Conservation (phyloP, 257 asterid species). For the Ehretia macrophylla region DNA sequence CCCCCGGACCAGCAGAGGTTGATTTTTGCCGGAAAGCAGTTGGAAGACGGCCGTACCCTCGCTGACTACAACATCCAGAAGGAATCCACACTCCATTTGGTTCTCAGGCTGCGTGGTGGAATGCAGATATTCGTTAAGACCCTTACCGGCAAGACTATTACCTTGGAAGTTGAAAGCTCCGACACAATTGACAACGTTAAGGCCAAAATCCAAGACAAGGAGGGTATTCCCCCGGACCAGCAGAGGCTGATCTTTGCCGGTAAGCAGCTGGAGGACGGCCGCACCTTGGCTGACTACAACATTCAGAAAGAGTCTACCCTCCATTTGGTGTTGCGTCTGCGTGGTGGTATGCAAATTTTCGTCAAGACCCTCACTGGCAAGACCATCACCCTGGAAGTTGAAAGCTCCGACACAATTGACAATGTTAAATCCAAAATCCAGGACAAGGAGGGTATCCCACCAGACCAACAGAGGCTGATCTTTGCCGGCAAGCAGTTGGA, state of each 20-base stretch:
- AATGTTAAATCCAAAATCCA: slow-evolving; percentile 47
- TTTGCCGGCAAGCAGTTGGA: slow-evolving; percentile 68
- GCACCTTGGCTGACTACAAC: slow-evolving; percentile 48
- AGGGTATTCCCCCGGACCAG: slow-evolving; percentile 44
- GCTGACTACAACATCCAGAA: slow-evolving; percentile 39
- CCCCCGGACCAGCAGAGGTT: slow-evolving; percentile 43
- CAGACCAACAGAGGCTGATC: slow-evolving; percentile 75
- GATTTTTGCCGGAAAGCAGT: slow-evolving; percentile 32
- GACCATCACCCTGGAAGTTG: slow-evolving; percentile 48
- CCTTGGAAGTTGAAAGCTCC: slow-evolving; percentile 38
- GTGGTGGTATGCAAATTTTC: slow-evolving; percentile 49
- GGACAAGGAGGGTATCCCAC: slow-evolving; percentile 73
- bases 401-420: slow-evolving; percentile 46
- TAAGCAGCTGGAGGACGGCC: slow-evolving; percentile 35
- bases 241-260: slow-evolving; percentile 42
- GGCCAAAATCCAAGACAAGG: slow-evolving; percentile 44
- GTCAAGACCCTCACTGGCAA: slow-evolving; percentile 50
- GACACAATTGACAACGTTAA: slow-evolving; percentile 42
- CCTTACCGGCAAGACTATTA: slow-evolving; percentile 37
- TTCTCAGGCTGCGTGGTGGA: slow-evolving; percentile 35
- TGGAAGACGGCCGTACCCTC: slow-evolving; percentile 32
- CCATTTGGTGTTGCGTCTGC: slow-evolving; percentile 42
- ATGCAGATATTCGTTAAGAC: slow-evolving; percentile 44
- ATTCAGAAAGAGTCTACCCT: slow-evolving; percentile 54
- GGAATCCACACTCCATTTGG: slow-evolving; percentile 39